These are phyloP conservation scores for Monosporozyma servazzii DNA, from an alignment of 805 yeast genomes.

Conservation along the genomic window DNA sequence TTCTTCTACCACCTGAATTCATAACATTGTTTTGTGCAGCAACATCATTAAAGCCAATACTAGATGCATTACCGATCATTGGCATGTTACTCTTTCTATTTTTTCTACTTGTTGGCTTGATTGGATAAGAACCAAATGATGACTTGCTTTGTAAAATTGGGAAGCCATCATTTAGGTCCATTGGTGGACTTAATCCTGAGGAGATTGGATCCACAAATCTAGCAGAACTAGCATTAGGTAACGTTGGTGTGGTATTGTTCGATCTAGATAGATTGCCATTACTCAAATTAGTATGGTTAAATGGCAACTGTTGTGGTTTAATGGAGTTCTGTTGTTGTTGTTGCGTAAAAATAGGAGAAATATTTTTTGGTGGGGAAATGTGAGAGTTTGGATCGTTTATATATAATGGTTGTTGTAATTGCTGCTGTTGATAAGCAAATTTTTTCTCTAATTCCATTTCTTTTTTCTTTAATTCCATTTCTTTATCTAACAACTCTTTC, in stretches of 20 bases:
- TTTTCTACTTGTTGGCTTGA: slow-evolving; percentile 28
- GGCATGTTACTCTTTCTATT: slow-evolving; percentile 26
- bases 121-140: slow-evolving; percentile 9
- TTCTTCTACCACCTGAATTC: not conserved
- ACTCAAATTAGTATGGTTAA: not conserved
- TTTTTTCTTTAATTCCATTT: slow-evolving; percentile 14
- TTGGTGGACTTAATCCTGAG: slow-evolving; percentile 9
- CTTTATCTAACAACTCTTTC: slow-evolving; percentile 25
- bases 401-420: slow-evolving; percentile 2
- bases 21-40: slow-evolving; percentile 6
- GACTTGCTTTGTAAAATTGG: slow-evolving; percentile 5
- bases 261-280: not conserved
- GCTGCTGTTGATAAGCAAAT: not conserved
- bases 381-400: not conserved
- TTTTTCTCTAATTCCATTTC: slow-evolving; percentile 2
- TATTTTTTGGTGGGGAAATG: not conserved
- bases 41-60: slow-evolving; percentile 12
- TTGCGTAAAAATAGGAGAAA: not conserved
- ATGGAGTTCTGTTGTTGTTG: not conserved
- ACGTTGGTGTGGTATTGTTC: slow-evolving; percentile 2
- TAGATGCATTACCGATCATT: slow-evolving; percentile 23
- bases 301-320: slow-evolving; percentile 4
- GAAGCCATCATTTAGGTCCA: slow-evolving; percentile 4
- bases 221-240: slow-evolving; percentile 6
- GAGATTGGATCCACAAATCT: slow-evolving; percentile 19